These are phyloP conservation scores for Drechslera avenae DNA, from an alignment of 2,329 filamentous ascomycete species.

Conservation along the genomic window DNA sequence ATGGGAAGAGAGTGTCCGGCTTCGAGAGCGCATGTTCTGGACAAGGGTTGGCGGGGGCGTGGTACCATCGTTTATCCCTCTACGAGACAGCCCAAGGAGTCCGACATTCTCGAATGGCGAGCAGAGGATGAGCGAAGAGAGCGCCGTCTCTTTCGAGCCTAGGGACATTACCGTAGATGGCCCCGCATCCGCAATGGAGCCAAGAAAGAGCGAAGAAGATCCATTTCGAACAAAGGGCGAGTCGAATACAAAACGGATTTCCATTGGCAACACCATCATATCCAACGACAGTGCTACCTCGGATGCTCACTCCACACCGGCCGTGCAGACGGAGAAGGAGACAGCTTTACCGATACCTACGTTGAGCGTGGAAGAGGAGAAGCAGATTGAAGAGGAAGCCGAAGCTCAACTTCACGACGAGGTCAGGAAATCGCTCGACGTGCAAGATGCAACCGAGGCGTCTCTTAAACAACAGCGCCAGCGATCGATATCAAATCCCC, in stretches of 20 bases:
- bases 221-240: conserved; percentile 37
- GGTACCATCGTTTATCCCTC: conserved; percentile 64
- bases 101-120: conserved; percentile 34
- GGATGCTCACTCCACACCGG: neutral
- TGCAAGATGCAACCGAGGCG: conserved; percentile 10
- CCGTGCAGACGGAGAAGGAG: conserved; percentile 12
- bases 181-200: conserved; percentile 6
- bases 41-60: conserved; percentile 89
- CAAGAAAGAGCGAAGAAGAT: conserved; percentile 39
- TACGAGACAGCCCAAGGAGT: conserved; percentile 42
- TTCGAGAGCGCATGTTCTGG: conserved; percentile 98
- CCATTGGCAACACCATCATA: conserved; percentile 47
- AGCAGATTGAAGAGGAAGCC: conserved; percentile 43
- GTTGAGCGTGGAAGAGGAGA: conserved; percentile 32
- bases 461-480: conserved; percentile 23
- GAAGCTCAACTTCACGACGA: conserved; percentile 44
- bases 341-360: conserved; percentile 12
- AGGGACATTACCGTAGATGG: conserved; percentile 22
- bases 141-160: conserved; percentile 30
- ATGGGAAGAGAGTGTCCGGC: conserved; percentile 91
- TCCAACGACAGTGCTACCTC: conserved; percentile 12
- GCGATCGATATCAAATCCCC: conserved; percentile 35
- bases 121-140: conserved; percentile 39
- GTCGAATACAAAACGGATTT: conserved; percentile 41
- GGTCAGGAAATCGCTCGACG: conserved; percentile 30